Base-by-base conservation (phyloP, 2,329 filamentous ascomycete genomes). In the Blastomyces emzantsi region DNA sequence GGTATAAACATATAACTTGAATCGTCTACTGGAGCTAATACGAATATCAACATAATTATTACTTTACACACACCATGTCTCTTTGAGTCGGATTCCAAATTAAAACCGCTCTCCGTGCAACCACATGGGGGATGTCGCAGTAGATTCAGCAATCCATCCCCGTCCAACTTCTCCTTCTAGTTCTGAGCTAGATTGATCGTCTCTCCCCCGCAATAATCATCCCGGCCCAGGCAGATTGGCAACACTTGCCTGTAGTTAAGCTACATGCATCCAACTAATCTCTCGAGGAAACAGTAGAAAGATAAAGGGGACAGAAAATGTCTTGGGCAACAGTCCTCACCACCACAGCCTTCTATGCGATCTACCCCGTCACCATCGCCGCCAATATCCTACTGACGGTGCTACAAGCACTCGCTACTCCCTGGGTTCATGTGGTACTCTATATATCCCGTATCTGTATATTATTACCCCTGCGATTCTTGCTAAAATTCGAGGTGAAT, bases 401-500 rank as follows among this genome's bases (percentile, higher is more conserved):
- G n/a, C 60, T 82, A 41, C 66, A 74, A 30, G 70, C 77, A 62
- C 64, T 82, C 15, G 70, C 78, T 1, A 73, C 78, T 7, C 81
- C 82, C 2, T 73, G 86, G 57, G 76, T 81, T 67, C 74, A 81
- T 68, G 70, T 85, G 30, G 77, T 73, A 13, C 74, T 73, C 11
- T 75, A 77, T 52, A 47, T 81, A 7, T 65, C 80, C 39, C 71
- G 73, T 57, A 65, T 80, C 55, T 65, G 77, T 47, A 69, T 79
- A 15, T 73, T 82, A n/a, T 84, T 84, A 2, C 76, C 84, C 59
- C 75, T 71, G 43, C 64, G 85, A 47, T 69, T 85, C 36, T 66
- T 57, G 17, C 76, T 78, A 4, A 81, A 77, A 68, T 79, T 87
- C 63, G 83, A 87, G 80, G 85, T 86, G 76, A 59, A 72, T 62